Percentiles rank a stretch among this genome's conserved stretches.
phyloP scores from a whole-genome alignment of 2,329 filamentous ascomycete species.

The Parastagonospora nodorum region DNA sequence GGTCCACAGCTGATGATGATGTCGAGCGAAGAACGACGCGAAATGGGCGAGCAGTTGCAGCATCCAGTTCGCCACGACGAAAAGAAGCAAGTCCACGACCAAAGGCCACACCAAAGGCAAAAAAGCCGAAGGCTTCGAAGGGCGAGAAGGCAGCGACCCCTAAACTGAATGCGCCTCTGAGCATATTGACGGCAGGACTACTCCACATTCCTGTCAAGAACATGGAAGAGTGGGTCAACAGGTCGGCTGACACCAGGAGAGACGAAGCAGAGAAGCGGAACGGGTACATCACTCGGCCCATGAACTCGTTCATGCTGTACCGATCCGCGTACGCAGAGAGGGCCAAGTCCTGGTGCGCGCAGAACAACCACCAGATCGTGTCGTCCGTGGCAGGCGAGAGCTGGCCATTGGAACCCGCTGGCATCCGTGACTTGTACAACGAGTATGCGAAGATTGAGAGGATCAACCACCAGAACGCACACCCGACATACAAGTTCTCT shows the following conservation, averaged over 20 bases:
- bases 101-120: slow-evolving; percentile 43
- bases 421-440: slow-evolving; percentile 76
- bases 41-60: slow-evolving; percentile 34
- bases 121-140: slow-evolving; percentile 53
- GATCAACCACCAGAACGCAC: slow-evolving; percentile 80
- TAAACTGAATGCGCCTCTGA: slow-evolving; percentile 70
- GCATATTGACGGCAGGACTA: slow-evolving; percentile 69
- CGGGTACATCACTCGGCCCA: slow-evolving; percentile 85
- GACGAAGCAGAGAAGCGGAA: slow-evolving; percentile 72
- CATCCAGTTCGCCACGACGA: slow-evolving; percentile 29
- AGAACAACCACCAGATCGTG: slow-evolving; percentile 93
- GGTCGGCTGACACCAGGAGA: slow-evolving; percentile 68
- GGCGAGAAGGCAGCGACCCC: slow-evolving; percentile 55
- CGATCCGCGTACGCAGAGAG: slow-evolving; percentile 89
- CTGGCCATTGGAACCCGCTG: slow-evolving; percentile 80
- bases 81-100: slow-evolving; percentile 28
- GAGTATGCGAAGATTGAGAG: slow-evolving; percentile 79
- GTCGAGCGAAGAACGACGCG: slow-evolving; percentile 46
- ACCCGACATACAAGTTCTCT: slow-evolving; percentile 93
- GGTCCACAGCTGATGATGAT: slow-evolving; percentile 49
- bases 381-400: slow-evolving; percentile 85
- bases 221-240: slow-evolving; percentile 79
- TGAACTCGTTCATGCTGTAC: slow-evolving; percentile 99
- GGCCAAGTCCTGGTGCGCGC: slow-evolving; percentile 77
- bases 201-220: slow-evolving; percentile 70